Conservation (phyloP, 2,329 filamentous ascomycete species). For the Cladobotryum protrusum region DNA sequence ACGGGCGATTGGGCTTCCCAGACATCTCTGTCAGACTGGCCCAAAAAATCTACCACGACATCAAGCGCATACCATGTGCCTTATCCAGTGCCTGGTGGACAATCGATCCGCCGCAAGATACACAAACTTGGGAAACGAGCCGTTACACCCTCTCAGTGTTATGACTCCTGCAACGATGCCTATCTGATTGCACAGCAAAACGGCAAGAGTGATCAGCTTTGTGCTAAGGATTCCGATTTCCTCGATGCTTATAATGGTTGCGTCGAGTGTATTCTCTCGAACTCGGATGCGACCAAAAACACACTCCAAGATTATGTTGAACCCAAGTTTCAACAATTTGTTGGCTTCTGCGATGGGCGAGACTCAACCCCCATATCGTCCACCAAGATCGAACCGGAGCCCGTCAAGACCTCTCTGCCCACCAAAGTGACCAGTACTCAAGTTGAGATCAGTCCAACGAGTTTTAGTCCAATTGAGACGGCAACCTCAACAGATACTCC, state of each 20-base stretch:
- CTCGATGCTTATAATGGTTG: slow-evolving; percentile 31
- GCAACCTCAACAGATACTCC: too few relatives aligned
- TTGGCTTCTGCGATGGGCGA: slow-evolving; percentile 37
- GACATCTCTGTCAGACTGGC: slow-evolving; percentile 35
- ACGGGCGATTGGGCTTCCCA: slow-evolving; percentile 54
- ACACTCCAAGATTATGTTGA: slow-evolving; percentile 29
- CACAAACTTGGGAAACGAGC: slow-evolving; percentile 34
- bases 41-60: slow-evolving; percentile 13
- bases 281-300: slow-evolving; percentile 21
- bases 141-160: slow-evolving; percentile 44
- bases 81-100: slow-evolving; percentile 1
- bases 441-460: slow-evolving; percentile 15
- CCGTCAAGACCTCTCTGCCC: slow-evolving; percentile 17
- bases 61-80: slow-evolving; percentile 11
- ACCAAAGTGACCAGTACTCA: slow-evolving; percentile 22
- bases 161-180: slow-evolving; percentile 44
- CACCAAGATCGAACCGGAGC: slow-evolving; percentile 16
- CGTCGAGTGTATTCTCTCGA: slow-evolving; percentile 31
- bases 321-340: slow-evolving; percentile 37
- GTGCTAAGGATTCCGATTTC: slow-evolving; percentile 38
- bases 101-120: slow-evolving; percentile 14
- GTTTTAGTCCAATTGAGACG: background rate
- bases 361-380: slow-evolving; percentile 15
- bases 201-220: slow-evolving; percentile 45
- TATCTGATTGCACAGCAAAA: slow-evolving; percentile 37